Percentiles rank a stretch among this genome's conserved stretches.
phyloP scores from a whole-genome alignment of 805 yeast species.

The Starmerella stellata region DNA sequence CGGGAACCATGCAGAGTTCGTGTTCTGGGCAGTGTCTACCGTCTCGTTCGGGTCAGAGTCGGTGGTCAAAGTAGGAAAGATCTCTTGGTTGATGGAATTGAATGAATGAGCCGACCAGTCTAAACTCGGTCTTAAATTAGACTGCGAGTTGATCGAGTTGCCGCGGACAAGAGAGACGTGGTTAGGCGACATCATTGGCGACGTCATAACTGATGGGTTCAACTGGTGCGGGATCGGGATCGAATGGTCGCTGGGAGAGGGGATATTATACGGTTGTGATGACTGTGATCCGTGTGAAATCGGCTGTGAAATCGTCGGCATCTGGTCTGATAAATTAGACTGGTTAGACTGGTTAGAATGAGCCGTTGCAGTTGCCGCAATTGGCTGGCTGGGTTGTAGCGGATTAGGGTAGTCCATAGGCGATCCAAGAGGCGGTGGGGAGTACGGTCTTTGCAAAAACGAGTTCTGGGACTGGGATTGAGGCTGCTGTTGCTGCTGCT shows the following conservation, averaged over 20 bases:
- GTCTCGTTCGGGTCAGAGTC: neutral
- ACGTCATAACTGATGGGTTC: too few relatives aligned
- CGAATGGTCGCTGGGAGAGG: neutral
- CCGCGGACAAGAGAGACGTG: neutral
- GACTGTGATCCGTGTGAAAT: too few relatives aligned
- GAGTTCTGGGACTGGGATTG: neutral
- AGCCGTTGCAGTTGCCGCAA: too few relatives aligned
- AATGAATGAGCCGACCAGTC: neutral
- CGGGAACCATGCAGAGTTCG: constrained; percentile 5
- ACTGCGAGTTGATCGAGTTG: neutral
- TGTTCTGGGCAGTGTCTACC: neutral
- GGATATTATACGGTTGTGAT: too few relatives aligned
- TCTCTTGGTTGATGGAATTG: neutral
- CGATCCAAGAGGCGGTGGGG: too few relatives aligned
- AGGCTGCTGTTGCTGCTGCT: too few relatives aligned
- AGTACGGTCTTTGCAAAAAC: neutral
- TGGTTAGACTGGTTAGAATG: too few relatives aligned
- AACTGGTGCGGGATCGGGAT: neutral
- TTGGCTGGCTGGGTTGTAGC: too few relatives aligned
- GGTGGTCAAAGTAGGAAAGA: neutral
- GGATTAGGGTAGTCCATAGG: too few relatives aligned
- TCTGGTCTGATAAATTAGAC: too few relatives aligned
- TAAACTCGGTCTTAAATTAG: neutral
- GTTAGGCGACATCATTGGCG: neutral
- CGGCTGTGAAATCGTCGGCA: too few relatives aligned